Evolutionary conservation across 2,329 filamentous ascomycete species (phyloP).

Genomic region (Colletotrichum aenigma): DNA sequence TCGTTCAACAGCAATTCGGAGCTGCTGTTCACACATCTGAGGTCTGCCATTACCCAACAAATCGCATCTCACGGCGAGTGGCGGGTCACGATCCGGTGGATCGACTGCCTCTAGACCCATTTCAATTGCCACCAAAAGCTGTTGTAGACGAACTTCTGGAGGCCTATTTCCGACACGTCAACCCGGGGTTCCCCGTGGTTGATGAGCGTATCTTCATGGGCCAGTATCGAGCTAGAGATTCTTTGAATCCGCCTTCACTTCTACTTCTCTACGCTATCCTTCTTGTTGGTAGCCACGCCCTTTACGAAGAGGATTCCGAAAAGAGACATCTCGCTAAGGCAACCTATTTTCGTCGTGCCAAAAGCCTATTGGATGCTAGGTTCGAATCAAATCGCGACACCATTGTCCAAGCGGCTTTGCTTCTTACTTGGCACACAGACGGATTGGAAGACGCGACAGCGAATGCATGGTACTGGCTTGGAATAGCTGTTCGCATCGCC

Average conservation of each 20-base stretch:
- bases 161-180: not conserved
- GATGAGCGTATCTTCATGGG: not conserved
- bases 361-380: not conserved
- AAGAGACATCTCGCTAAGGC: not conserved
- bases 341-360: not conserved
- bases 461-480: not conserved
- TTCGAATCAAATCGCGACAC: not conserved
- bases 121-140: not conserved
- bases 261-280: not conserved
- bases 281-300: not conserved
- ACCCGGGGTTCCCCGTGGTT: not conserved
- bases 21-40: conserved; percentile 3
- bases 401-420: not conserved
- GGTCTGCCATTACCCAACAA: not conserved
- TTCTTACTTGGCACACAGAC: not conserved
- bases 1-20: not conserved
- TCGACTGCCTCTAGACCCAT: not conserved
- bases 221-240: not conserved
- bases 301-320: not conserved
- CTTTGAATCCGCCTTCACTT: not conserved
- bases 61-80: not conserved
- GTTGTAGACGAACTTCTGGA: not conserved
- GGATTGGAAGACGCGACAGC: not conserved
- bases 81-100: not conserved
- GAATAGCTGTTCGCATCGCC: not conserved